These are phyloP conservation scores for Aspergillus olivimuriae DNA, from an alignment of 495 filamentous ascomycete genomes.

Conservation along the genomic window DNA sequence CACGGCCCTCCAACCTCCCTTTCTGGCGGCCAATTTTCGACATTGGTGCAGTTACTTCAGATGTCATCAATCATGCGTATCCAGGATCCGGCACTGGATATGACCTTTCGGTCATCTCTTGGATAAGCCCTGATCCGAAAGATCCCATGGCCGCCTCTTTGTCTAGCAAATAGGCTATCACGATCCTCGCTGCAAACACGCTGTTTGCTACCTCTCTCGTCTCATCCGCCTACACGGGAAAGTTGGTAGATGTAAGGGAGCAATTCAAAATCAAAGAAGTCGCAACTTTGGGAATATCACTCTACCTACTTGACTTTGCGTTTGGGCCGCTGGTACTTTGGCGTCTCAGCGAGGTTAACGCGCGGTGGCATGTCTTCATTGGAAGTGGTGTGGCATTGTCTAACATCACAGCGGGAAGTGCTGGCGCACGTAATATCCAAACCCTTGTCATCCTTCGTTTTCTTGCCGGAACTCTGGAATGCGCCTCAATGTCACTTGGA, in stretches of 20 bases:
- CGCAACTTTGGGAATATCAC: slow-evolving; percentile 40
- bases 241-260: slow-evolving; percentile 24
- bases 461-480: slow-evolving; percentile 58
- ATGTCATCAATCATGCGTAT: slow-evolving; percentile 4
- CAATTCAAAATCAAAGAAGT: slow-evolving; percentile 39
- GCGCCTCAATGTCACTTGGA: slow-evolving; percentile 48
- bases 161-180: slow-evolving; percentile 14
- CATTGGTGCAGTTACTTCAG: not conserved
- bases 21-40: not conserved
- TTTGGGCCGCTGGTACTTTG: slow-evolving; percentile 29
- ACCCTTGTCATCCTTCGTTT: slow-evolving; percentile 58
- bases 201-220: slow-evolving; percentile 19
- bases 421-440: slow-evolving; percentile 48
- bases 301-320: slow-evolving; percentile 46
- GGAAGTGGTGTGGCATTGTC: slow-evolving; percentile 27
- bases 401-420: slow-evolving; percentile 54
- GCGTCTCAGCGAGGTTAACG: slow-evolving; percentile 41
- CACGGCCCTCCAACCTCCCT: not conserved
- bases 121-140: slow-evolving; percentile 51
- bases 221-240: slow-evolving; percentile 41
- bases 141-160: slow-evolving; percentile 34
- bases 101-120: slow-evolving; percentile 59
- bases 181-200: slow-evolving; percentile 12
- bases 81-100: slow-evolving; percentile 53
- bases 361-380: slow-evolving; percentile 39